Percentiles rank a stretch among this genome's conserved stretches.
These are phyloP conservation scores for Yamadazyma mexicana DNA, from an alignment of 1,139 yeast genomes.

Conservation along the genomic window DNA sequence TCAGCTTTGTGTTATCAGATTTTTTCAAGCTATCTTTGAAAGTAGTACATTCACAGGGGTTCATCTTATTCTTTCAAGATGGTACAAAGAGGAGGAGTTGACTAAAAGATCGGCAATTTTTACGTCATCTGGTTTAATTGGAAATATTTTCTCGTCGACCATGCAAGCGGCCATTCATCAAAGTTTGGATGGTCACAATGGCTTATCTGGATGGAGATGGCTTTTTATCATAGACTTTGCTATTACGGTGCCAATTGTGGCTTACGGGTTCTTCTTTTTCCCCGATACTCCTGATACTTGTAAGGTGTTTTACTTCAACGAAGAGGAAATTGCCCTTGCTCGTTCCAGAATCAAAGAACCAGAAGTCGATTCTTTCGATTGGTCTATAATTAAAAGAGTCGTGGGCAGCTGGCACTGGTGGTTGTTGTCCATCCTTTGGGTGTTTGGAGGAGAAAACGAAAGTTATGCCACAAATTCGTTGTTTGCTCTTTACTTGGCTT, in stretches of 20 bases:
- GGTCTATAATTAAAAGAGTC: conserved; percentile 47
- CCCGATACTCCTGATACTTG: conserved; percentile 58
- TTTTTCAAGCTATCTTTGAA: conserved; percentile 57
- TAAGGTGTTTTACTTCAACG: conserved; percentile 32
- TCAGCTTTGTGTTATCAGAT: conserved; percentile 52
- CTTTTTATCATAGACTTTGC: conserved; percentile 37
- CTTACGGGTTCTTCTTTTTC: conserved; percentile 54
- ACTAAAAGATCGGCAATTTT: conserved; percentile 50
- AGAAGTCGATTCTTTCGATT: conserved; percentile 36
- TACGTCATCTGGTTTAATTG: conserved; percentile 53
- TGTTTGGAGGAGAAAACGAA: conserved; percentile 60
- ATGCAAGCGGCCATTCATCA: conserved; percentile 37
- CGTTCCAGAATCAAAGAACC: conserved; percentile 24
- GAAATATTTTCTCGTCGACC: conserved; percentile 45
- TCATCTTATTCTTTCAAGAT: conserved; percentile 52
- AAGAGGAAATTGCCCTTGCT: conserved; percentile 38
- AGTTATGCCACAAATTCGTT: conserved; percentile 53
- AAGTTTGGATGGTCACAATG: conserved; percentile 30
- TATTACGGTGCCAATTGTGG: conserved; percentile 46
- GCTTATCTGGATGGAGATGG: conserved; percentile 43
- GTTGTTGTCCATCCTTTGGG: conserved; percentile 54
- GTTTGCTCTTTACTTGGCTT: conserved; percentile 51
- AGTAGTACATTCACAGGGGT: conserved; percentile 55
- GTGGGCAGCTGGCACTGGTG: conserved; percentile 62
- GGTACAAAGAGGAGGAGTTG: conserved; percentile 52